Conservation (phyloP, 305 asterid species). For the Fraxinus dipetala region DNA sequence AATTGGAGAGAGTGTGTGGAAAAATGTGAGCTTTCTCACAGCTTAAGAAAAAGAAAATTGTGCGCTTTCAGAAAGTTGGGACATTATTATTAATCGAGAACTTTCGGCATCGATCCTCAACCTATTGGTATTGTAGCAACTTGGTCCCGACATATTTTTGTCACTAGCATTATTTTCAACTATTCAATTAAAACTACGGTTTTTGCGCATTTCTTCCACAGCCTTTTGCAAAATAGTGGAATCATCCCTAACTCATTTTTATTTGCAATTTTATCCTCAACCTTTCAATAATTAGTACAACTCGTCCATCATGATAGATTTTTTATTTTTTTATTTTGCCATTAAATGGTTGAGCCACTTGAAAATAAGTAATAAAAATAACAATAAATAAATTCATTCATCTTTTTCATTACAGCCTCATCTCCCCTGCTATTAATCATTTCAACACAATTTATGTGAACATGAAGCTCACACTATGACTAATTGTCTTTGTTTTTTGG, state of each 20-base stretch:
- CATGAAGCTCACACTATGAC: background rate
- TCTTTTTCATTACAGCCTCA: background rate
- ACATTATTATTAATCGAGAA: background rate
- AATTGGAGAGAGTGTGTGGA: background rate
- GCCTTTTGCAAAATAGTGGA: background rate
- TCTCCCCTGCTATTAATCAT: background rate
- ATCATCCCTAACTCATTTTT: background rate
- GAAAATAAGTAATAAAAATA: background rate
- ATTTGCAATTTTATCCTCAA: background rate
- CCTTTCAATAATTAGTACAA: background rate
- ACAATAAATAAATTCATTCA: no score
- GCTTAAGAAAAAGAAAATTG: background rate
- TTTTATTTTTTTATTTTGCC: background rate
- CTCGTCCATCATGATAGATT: background rate
- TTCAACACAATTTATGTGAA: background rate
- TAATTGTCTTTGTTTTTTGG: background rate
- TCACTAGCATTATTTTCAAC: background rate
- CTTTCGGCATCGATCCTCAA: background rate
- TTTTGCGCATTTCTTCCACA: background rate
- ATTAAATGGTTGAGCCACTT: background rate
- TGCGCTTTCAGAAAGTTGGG: background rate
- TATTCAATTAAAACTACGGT: background rate
- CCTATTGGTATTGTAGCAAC: background rate
- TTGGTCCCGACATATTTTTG: background rate
- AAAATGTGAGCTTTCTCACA: slow-evolving; percentile 12